Evolutionary conservation across 371 early-diverging fungal genomes (phyloP).

Genomic region (Rhizopus microsporus): DNA sequence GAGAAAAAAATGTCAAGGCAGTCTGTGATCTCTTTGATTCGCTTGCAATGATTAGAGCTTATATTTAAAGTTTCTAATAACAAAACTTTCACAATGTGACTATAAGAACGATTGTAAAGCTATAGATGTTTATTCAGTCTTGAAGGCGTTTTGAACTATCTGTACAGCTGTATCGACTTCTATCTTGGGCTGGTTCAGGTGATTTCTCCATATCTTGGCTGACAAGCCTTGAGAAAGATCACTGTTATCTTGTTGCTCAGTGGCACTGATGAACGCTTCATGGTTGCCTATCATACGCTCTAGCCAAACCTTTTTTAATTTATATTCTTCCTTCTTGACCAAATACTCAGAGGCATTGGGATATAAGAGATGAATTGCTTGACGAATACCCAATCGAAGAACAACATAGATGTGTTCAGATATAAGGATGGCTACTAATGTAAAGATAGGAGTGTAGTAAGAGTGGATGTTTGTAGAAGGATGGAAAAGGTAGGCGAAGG

Average conservation of each 20-base stretch:
- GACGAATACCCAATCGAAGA: constrained; percentile 30
- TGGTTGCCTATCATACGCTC: constrained; percentile 26
- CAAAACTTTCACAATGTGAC: too few species aligned
- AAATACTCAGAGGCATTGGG: constrained; percentile 42
- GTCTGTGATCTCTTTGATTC: too few species aligned
- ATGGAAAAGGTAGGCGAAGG: constrained; percentile 72
- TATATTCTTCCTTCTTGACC: constrained; percentile 42
- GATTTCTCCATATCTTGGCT: constrained; percentile 19
- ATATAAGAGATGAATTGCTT: constrained; percentile 23
- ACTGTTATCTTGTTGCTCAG: constrained; percentile 4
- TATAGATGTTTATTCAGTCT: constrained; percentile 15
- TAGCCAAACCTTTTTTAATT: constrained; percentile 44
- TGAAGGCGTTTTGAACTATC: constrained; percentile 22
- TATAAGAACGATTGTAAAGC: too few species aligned
- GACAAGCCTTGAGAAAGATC: constrained; percentile 16
- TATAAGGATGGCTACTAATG: constrained; percentile 40
- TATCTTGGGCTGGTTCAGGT: constrained; percentile 1
- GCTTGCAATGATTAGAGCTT: too few species aligned
- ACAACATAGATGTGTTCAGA: constrained; percentile 50
- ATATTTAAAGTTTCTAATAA: too few species aligned
- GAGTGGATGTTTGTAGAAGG: constrained; percentile 50
- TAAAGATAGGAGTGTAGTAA: constrained; percentile 42
- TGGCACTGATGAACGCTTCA: constrained; percentile 9
- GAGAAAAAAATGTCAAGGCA: too few species aligned
- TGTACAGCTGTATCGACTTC: constrained; percentile 18